phyloP scores from a whole-genome alignment of 768 basidiomycete species.

The Mycena epipterygia region DNA sequence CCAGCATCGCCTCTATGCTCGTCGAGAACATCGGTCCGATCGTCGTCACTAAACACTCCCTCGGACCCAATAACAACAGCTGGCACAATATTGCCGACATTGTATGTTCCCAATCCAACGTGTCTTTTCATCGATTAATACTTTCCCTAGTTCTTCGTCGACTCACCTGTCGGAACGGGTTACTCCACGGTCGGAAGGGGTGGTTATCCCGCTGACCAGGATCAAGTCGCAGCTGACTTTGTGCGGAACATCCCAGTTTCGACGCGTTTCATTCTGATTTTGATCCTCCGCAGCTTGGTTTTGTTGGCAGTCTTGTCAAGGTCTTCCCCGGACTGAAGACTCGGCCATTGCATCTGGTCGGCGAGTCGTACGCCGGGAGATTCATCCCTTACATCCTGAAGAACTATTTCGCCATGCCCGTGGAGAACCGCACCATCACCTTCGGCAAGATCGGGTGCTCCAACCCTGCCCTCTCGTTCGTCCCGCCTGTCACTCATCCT shows the following conservation, averaged over 20 bases:
- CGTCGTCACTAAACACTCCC: slow-evolving; percentile 21
- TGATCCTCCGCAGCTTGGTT: slow-evolving; percentile 59
- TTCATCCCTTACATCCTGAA: slow-evolving; percentile 68
- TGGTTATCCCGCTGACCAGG: slow-evolving; percentile 52
- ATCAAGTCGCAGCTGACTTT: slow-evolving; percentile 36
- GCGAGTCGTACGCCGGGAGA: slow-evolving; percentile 21
- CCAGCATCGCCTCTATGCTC: slow-evolving; percentile 18
- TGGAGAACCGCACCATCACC: slow-evolving; percentile 34
- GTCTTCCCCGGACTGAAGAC: slow-evolving; percentile 27
- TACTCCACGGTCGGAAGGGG: slow-evolving; percentile 21
- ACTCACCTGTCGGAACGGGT: slow-evolving; percentile 54
- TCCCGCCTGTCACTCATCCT: neutral
- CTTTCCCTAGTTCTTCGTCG: slow-evolving; percentile 52
- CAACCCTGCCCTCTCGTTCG: slow-evolving; percentile 28
- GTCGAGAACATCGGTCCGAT: slow-evolving; percentile 26
- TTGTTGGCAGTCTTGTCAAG: slow-evolving; percentile 60
- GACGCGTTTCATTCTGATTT: slow-evolving; percentile 56
- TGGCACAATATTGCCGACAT: slow-evolving; percentile 30
- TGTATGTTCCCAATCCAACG: neutral
- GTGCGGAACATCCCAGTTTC: slow-evolving; percentile 54
- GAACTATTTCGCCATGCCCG: slow-evolving; percentile 54
- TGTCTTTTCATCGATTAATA: too few relatives aligned
- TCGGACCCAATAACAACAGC: slow-evolving; percentile 24
- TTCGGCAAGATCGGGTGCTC: slow-evolving; percentile 26
- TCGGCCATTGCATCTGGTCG: slow-evolving; percentile 16